Evolutionary conservation across 768 basidiomycete genomes (phyloP), one percentile per base, ranked within the genome.

Genomic region (Multifurca ochricompacta): DNA sequence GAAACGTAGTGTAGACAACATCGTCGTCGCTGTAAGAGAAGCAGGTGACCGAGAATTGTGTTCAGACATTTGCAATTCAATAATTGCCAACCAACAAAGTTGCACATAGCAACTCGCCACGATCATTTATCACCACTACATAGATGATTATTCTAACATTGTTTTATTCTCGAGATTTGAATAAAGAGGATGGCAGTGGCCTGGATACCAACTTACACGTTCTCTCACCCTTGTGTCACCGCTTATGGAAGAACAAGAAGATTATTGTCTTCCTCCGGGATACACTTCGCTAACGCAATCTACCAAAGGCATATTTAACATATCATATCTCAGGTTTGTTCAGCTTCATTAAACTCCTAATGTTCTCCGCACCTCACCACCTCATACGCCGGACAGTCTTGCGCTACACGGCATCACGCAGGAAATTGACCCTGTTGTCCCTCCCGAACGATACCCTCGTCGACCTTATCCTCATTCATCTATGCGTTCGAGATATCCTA

Each of bases 401-500:
- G 21, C 56, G 50, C 13, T 18, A 23, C 13, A 2, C 11, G 6
- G 18, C 18, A 18, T 16, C 36, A 13, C 27, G 40, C n/a, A 46
- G 1, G 18, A 42, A 31, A 28, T 9, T 42, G 13, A 57, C 56
- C 1, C 25, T 57, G 14, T 27, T 52, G 35, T 46, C 35, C 34
- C 43, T 60, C 35, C 31, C 59, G 3, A 51, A 59, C 16, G 60
- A 61, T 21, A 61, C 51, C 0, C 44, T 59, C 41, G 48, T 61
- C 25, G 60, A 61, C 46, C 56, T 53, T 7, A 52, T 61, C 21
- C 36, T 59, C 50, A 23, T 48, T 16, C 50, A 59, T 25, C 53
- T 61, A 5, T 59, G 53, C 39, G 53, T 61, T 23, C 58, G 54
- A 18, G 60, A 61, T 28, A 50, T 61, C 14, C 21, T 61, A 25